These are phyloP conservation scores for Citrus inodora DNA, from an alignment of 345 rosid species.

Conservation along the genomic window DNA sequence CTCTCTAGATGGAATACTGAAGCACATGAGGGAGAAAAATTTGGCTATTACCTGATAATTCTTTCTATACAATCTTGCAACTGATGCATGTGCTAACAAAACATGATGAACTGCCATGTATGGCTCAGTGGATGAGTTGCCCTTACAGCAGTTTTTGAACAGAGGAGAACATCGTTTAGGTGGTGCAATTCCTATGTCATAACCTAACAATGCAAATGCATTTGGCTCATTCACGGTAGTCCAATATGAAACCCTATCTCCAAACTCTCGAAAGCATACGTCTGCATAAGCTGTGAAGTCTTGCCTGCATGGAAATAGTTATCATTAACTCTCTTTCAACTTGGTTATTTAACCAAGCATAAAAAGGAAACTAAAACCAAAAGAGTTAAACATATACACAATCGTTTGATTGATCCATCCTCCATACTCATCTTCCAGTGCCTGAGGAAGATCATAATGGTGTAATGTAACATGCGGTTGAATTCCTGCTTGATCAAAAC, in stretches of 20 bases:
- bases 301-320: constrained; percentile 39
- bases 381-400: constrained; percentile 34
- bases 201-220: constrained; percentile 29
- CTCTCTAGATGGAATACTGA: background rate
- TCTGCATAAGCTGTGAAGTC: constrained; percentile 77
- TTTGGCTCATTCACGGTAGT: constrained; percentile 71
- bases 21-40: no score
- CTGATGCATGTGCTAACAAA: constrained; percentile 68
- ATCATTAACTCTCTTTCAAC: background rate
- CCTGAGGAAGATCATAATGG: constrained; percentile 64
- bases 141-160: constrained; percentile 31
- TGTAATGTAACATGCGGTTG: constrained; percentile 54
- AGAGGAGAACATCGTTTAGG: constrained; percentile 45
- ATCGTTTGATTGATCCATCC: constrained; percentile 58
- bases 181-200: constrained; percentile 28
- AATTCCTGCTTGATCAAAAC: constrained; percentile 38
- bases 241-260: constrained; percentile 66
- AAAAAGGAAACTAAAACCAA: background rate
- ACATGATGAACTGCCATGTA: constrained; percentile 62
- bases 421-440: constrained; percentile 67
- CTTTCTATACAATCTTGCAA: constrained; percentile 46
- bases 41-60: constrained; percentile 51
- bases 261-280: constrained; percentile 76
- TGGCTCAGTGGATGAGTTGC: constrained; percentile 73
- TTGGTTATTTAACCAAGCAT: background rate